These are phyloP conservation scores for Chamaenerion angustifolium DNA, from an alignment of 345 rosid genomes.

Conservation along the genomic window DNA sequence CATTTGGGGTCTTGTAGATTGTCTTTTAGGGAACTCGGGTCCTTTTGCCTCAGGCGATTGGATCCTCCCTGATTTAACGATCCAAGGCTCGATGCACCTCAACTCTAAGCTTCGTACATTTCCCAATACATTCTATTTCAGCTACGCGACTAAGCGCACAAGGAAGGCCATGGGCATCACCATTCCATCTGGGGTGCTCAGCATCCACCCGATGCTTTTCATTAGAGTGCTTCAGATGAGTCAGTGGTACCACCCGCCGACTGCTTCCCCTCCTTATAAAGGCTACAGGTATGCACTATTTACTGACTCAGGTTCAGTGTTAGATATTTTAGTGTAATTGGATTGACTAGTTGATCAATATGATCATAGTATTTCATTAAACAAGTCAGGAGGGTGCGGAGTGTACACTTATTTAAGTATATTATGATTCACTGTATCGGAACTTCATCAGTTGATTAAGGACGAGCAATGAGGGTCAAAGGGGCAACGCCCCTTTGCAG, in stretches of 20 bases:
- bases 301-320: too few species aligned
- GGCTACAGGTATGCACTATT: constrained; percentile 54
- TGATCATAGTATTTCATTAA: too few species aligned
- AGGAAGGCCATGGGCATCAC: constrained; percentile 50
- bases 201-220: constrained; percentile 78
- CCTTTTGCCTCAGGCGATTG: constrained; percentile 82
- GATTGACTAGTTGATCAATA: too few species aligned
- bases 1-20: constrained; percentile 48
- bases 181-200: constrained; percentile 55
- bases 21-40: constrained; percentile 63
- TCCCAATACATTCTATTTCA: constrained; percentile 72
- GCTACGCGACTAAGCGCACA: constrained; percentile 83
- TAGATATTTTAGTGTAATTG: too few species aligned
- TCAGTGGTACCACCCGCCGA: constrained; percentile 64
- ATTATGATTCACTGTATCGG: too few species aligned
- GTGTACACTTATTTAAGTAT: too few species aligned
- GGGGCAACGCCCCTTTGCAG: too few species aligned
- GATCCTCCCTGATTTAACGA: constrained; percentile 91
- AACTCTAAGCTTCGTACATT: constrained; percentile 54
- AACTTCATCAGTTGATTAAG: too few species aligned
- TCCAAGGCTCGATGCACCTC: constrained; percentile 61
- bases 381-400: too few species aligned
- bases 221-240: constrained; percentile 78
- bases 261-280: constrained; percentile 60
- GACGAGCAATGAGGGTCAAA: too few species aligned